phyloP scores from a whole-genome alignment of 352 stramenopile species.

The Pythium dissotocum region DNA sequence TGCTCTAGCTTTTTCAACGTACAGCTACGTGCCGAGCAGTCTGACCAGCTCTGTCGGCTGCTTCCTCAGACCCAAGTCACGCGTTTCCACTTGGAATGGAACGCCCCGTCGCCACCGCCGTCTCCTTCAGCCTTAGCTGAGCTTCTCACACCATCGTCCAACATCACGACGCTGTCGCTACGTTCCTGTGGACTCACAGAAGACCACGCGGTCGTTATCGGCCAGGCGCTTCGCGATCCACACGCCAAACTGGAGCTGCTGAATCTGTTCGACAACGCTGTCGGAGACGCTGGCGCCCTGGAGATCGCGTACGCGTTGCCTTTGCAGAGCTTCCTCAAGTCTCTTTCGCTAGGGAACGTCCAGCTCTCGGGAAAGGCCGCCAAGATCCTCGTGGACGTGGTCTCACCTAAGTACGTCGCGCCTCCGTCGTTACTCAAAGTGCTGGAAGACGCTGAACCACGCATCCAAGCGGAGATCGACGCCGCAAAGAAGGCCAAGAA shows the following conservation, averaged over 20 bases:
- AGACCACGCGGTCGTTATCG: conserved; percentile 41
- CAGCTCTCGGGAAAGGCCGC: conserved; percentile 38
- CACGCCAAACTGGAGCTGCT: conserved; percentile 60
- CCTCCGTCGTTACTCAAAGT: conserved; percentile 50
- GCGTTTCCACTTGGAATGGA: conserved; percentile 73
- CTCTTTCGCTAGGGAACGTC: conserved; percentile 70
- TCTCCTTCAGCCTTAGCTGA: conserved; percentile 32
- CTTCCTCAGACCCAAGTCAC: conserved; percentile 56
- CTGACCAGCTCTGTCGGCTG: conserved; percentile 47
- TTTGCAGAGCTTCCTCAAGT: conserved; percentile 55
- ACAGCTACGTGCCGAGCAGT: conserved; percentile 46
- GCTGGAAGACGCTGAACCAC: conserved; percentile 61
- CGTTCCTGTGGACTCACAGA: conserved; percentile 55
- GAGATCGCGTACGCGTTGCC: conserved; percentile 61
- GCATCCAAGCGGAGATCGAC: conserved; percentile 69
- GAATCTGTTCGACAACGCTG: conserved; percentile 70
- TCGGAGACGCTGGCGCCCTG: conserved; percentile 53
- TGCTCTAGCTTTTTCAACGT: conserved; percentile 62
- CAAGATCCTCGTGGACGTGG: conserved; percentile 11
- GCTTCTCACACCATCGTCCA: conserved; percentile 39
- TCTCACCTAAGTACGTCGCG: conserved; percentile 56
- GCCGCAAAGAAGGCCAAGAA: conserved; percentile 83
- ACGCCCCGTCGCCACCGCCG: conserved; percentile 17
- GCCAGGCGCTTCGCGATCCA: conserved; percentile 30
- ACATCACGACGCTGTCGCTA: conserved; percentile 60